These are phyloP conservation scores for Mycena sp. DNA, from an alignment of 1,284 basidiomycete species.

Conservation along the genomic window DNA sequence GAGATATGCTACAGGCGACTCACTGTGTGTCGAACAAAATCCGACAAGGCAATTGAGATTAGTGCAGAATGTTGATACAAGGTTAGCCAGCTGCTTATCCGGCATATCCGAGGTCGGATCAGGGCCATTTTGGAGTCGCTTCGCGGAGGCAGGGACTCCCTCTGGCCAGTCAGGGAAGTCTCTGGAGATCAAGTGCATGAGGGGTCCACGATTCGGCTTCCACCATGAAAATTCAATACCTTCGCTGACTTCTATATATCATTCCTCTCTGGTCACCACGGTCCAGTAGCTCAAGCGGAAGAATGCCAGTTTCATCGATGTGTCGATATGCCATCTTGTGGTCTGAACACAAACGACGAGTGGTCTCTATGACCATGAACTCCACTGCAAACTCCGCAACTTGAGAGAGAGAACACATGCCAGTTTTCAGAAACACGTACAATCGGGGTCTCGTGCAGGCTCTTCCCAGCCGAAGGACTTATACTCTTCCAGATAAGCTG, in stretches of 20 bases:
- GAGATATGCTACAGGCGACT: too few relatives aligned
- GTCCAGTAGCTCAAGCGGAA: slow-evolving; percentile 49
- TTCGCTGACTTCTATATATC: slow-evolving; percentile 42
- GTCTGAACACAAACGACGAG: slow-evolving; percentile 47
- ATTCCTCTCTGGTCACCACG: slow-evolving; percentile 40
- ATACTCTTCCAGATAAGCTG: slow-evolving; percentile 52
- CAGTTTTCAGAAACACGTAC: too few relatives aligned
- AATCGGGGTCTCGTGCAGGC: slow-evolving; percentile 52
- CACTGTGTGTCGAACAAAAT: slow-evolving; percentile 62
- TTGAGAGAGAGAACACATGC: neutral
- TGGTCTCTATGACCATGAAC: slow-evolving; percentile 55
- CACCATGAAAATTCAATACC: slow-evolving; percentile 38
- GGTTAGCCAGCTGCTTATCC: slow-evolving; percentile 41
- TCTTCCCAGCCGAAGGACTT: slow-evolving; percentile 58
- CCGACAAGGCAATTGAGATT: slow-evolving; percentile 61
- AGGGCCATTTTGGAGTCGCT: slow-evolving; percentile 22
- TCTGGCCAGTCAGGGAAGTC: slow-evolving; percentile 45
- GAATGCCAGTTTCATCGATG: slow-evolving; percentile 53
- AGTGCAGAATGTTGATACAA: slow-evolving; percentile 59
- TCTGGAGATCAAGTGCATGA: neutral
- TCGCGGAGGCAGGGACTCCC: slow-evolving; percentile 14
- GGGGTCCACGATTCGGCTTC: neutral
- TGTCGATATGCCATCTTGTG: slow-evolving; percentile 48
- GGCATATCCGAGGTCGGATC: slow-evolving; percentile 1
- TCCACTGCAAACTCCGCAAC: slow-evolving; percentile 47